These are phyloP conservation scores for Aureobasidium leucospermi DNA, from an alignment of 2,329 filamentous ascomycete species.

Conservation along the genomic window DNA sequence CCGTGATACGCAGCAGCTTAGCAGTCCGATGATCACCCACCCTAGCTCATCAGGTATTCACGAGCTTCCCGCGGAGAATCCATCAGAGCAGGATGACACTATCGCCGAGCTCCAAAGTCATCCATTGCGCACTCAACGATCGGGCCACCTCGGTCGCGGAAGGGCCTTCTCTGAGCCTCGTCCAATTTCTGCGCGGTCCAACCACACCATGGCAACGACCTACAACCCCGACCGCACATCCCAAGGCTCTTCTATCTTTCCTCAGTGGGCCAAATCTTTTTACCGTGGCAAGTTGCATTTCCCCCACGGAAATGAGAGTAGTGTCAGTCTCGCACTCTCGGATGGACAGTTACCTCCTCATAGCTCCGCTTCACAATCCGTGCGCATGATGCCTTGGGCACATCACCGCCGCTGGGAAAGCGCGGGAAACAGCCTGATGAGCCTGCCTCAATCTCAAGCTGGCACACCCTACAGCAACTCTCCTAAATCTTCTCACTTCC, in stretches of 20 bases:
- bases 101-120: constrained; percentile 27
- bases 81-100: constrained; percentile 26
- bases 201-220: constrained; percentile 20
- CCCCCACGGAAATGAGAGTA: constrained; percentile 12
- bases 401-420: constrained; percentile 9
- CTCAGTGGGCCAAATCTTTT: constrained; percentile 30
- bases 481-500: constrained; percentile 25
- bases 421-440: constrained; percentile 9
- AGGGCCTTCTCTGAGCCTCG: constrained; percentile 21
- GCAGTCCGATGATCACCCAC: neutral
- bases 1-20: neutral
- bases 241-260: constrained; percentile 26
- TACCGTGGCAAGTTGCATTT: constrained; percentile 25
- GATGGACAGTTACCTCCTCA: neutral
- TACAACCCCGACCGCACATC: constrained; percentile 24
- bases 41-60: constrained; percentile 7
- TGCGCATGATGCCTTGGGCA: constrained; percentile 7
- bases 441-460: neutral
- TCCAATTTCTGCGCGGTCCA: constrained; percentile 23
- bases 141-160: constrained; percentile 27
- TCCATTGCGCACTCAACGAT: constrained; percentile 26
- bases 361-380: neutral
- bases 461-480: neutral
- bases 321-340: constrained; percentile 6
- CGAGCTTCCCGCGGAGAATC: neutral